Base-by-base conservation (phyloP, 768 basidiomycete genomes). In the Auriscalpium vulgare region DNA sequence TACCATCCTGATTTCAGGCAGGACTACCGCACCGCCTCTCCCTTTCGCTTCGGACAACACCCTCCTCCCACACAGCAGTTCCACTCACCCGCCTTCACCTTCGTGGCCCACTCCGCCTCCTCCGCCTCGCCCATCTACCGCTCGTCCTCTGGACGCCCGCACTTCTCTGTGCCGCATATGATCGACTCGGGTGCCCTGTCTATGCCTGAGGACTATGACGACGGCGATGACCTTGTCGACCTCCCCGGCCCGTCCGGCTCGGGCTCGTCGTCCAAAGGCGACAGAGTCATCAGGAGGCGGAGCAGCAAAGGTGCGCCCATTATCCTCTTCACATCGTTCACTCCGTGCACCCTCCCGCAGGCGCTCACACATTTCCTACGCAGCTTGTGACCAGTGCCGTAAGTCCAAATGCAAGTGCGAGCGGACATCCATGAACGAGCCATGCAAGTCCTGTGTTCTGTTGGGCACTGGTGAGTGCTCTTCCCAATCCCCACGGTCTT, bases 321-420 rank as follows among this genome's bases (percentile, higher is more conserved):
- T 29, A 8, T 1, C 8, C 35, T 35, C 14, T 37, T 11, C 23
- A 16, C 45, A 13, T 17, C 29, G 8, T 37, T 23, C 46, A n/a
- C 34, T 11, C 8, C 51, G 36, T 8, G 45, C 21, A 16, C 21
- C 21, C 69, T 44, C 48, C 51, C 37, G 16, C 48, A 29, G 23
- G 23, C 23, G 23, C 23, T 43, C 43, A 37, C 44, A 43, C 37
- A 23, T 37, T 44, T 50, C 51, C 45, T 16, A 37, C 59, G 17
- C 40, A 43, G 40, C 40, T 14, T 93, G 90, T 72, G 90, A 92
- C 70, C 88, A 91, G 65, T 92, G 91, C 68, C 81, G 90, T 55
- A 92, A 92, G 69, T 69, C 69, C 56, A 77, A 75, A 61, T 87
- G 84, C 65, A 91, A 91, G 71, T 92, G 91, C 69, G 91, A 91